Base-by-base conservation (phyloP, 306 rosid species). In the Begonia peltatifolia region DNA sequence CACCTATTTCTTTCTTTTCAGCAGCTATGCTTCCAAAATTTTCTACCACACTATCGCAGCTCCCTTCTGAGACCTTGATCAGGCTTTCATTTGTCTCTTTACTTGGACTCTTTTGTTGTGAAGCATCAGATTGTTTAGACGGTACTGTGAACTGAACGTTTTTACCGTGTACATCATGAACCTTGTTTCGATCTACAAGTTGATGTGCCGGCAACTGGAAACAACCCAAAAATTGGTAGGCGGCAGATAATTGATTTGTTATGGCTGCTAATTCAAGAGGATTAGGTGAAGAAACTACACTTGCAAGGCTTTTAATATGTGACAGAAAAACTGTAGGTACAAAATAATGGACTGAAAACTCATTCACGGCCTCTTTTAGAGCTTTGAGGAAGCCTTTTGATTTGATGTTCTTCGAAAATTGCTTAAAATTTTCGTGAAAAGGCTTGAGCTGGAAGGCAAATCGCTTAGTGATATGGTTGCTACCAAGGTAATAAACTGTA, bases 281-380 rank as follows among this genome's bases (percentile, higher is more conserved):
- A 15, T 57, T 47, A 55, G 58, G 53, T 50, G 13, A 43, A 44
- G 75, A 74, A 64, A 64, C 77, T 55, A 58, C 63, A 56, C 17
- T 47, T 0, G 80, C 65, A 64, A 71, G 68, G 49, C 15, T 42
- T 60, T 74, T 78, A 47, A 78, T 57, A 41, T 42, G 60, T 12
- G 52, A 62, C 43, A 78, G 77, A 58, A 74, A 64, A 47, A 44
- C 23, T 15, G 44, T 59, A 18, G 80, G 49, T 47, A 67, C 67
- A 49, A 72, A 78, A 55, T 13, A 56, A 53, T 61, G 13, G 11
- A 64, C 50, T 17, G 80, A 64, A 62, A 54, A 67, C 68, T 78
- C 84, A 16, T 68, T 74, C 12, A 47, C 65, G 20, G 84, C 84
- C 62, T 74, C 68, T 74, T 74, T 77, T 30, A 74, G 77, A 10